A percentile compares a stretch with the other conserved stretches of the same genome.
Conservation (phyloP, 2,329 filamentous ascomycete genomes). For the Macroventuria anomochaeta region DNA sequence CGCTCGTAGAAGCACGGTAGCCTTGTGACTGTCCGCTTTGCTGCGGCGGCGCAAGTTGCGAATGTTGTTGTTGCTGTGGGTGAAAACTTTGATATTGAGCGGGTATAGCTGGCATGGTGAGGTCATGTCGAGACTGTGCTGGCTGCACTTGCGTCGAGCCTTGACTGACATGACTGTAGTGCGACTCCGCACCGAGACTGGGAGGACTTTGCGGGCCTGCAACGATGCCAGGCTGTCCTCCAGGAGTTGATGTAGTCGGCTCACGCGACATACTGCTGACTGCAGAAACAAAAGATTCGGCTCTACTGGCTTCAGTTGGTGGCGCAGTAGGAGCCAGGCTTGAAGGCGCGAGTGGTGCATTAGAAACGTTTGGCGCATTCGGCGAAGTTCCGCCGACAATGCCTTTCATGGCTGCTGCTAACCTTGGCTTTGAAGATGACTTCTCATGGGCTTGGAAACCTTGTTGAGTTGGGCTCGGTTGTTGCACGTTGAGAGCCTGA, state of each 20-base stretch:
- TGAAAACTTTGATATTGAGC: constrained; percentile 31
- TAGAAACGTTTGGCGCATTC: constrained; percentile 17
- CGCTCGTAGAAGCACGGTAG: constrained; percentile 23
- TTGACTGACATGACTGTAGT: constrained; percentile 40
- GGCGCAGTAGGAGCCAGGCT: not conserved
- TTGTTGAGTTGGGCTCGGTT: constrained; percentile 34
- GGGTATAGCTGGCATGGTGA: constrained; percentile 32
- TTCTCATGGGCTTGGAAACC: constrained; percentile 32
- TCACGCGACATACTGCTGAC: constrained; percentile 32
- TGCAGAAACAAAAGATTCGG: constrained; percentile 24
- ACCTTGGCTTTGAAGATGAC: constrained; percentile 30
- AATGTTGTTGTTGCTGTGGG: constrained; percentile 9
- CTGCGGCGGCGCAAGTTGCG: constrained; percentile 14
- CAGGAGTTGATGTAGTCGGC: constrained; percentile 22
- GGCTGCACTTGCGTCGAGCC: constrained; percentile 39
- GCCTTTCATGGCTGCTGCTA: constrained; percentile 57
- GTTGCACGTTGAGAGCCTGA: constrained; percentile 48
- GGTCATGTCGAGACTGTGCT: constrained; percentile 37
- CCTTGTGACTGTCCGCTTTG: constrained; percentile 19
- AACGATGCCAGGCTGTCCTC: constrained; percentile 23
- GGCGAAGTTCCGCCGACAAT: constrained; percentile 34
- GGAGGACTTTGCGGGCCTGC: constrained; percentile 27
- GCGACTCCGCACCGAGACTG: constrained; percentile 39
- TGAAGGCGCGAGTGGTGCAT: not conserved
- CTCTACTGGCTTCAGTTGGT: not conserved